Evolutionary conservation across 2,329 filamentous ascomycete species (phyloP).

Genomic region (Fusarium sp.): DNA sequence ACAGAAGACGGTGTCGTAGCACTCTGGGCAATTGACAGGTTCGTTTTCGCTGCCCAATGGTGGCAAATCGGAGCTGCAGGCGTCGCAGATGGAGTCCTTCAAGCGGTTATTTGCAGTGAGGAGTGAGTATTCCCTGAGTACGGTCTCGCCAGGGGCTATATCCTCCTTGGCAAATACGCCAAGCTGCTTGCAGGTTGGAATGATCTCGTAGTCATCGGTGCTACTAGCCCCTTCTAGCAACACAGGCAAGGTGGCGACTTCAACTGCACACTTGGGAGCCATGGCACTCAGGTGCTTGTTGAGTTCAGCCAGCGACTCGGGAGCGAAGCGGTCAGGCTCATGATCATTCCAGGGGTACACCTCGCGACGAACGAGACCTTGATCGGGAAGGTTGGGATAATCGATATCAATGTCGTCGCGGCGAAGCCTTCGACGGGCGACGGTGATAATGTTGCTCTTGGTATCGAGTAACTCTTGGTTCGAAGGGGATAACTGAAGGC

Average conservation of each 20-base stretch:
- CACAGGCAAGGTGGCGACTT: conserved; percentile 77
- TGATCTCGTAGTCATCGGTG: conserved; percentile 59
- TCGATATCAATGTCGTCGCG: conserved; percentile 57
- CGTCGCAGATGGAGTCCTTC: conserved; percentile 88
- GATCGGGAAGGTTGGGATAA: conserved; percentile 67
- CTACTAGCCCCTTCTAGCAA: conserved; percentile 66
- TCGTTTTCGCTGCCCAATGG: conserved; percentile 59
- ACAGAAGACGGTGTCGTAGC: conserved; percentile 73
- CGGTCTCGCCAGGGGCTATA: conserved; percentile 76
- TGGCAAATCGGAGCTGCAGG: conserved; percentile 80
- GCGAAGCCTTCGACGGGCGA: conserved; percentile 60
- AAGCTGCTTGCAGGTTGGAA: conserved; percentile 75
- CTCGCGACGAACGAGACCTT: conserved; percentile 73
- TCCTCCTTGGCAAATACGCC: conserved; percentile 90
- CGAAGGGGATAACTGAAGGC: conserved; percentile 62
- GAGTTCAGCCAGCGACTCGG: conserved; percentile 73
- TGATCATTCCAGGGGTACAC: conserved; percentile 75
- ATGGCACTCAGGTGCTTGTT: conserved; percentile 74
- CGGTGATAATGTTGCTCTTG: conserved; percentile 62
- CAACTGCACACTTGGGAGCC: conserved; percentile 84
- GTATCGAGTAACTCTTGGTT: conserved; percentile 66
- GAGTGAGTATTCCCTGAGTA: conserved; percentile 84
- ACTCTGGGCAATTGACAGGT: conserved; percentile 66
- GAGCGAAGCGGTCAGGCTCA: conserved; percentile 75
- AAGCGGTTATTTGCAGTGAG: conserved; percentile 89